A percentile compares a stretch with the other conserved stretches of the same genome.
These are phyloP conservation scores for Candida tropicalis DNA, from an alignment of 1,139 yeast genomes.

Conservation along the genomic window DNA sequence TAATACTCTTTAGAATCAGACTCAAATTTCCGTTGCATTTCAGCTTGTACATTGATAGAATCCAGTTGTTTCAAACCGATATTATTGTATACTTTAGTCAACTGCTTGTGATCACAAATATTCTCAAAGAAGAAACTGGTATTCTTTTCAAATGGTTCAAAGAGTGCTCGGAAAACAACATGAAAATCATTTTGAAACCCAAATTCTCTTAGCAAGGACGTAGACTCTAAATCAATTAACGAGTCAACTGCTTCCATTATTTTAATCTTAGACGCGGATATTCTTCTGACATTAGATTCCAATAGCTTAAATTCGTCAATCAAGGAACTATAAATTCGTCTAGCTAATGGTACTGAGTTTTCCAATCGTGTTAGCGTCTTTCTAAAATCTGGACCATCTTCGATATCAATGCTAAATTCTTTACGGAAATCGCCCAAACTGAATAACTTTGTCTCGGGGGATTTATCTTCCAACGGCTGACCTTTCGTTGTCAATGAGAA, in stretches of 20 bases:
- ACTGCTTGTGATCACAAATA: constrained; percentile 33
- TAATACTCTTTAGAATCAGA: constrained; percentile 75
- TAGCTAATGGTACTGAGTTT: constrained; percentile 49
- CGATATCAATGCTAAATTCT: constrained; percentile 43
- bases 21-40: constrained; percentile 59
- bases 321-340: constrained; percentile 38
- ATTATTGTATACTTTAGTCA: constrained; percentile 16
- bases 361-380: constrained; percentile 59
- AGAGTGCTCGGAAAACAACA: constrained; percentile 22
- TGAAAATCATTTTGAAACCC: constrained; percentile 27
- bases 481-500: constrained; percentile 9
- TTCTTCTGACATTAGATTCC: constrained; percentile 27
- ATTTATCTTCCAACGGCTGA: constrained; percentile 10
- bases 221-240: constrained; percentile 26
- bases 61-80: constrained; percentile 10
- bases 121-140: constrained; percentile 31
- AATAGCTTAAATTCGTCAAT: constrained; percentile 37
- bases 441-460: constrained; percentile 12
- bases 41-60: constrained; percentile 17
- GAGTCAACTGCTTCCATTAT: constrained; percentile 27
- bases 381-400: constrained; percentile 79
- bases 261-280: constrained; percentile 23
- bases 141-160: constrained; percentile 39
- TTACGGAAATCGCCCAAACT: constrained; percentile 25
- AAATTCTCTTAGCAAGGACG: constrained; percentile 24